Percentiles rank a stretch among this genome's conserved stretches.
These are phyloP conservation scores for Suillus sp. DNA, from an alignment of 768 basidiomycete genomes.

Conservation along the genomic window DNA sequence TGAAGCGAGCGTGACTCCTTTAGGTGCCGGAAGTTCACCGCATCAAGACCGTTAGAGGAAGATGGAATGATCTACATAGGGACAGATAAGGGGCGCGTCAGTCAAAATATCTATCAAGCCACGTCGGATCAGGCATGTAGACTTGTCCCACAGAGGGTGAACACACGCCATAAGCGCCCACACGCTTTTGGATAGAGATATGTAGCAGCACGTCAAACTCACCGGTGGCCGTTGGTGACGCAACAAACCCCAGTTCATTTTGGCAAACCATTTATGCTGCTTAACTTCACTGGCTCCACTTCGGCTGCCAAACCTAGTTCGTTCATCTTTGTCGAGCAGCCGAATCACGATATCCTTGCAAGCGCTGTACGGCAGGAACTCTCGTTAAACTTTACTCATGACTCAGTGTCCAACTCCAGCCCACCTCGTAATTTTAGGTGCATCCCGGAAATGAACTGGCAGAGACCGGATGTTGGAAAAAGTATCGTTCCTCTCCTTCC, in stretches of 20 bases:
- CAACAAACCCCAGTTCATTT: constrained; percentile 95
- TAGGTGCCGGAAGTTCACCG: constrained; percentile 86
- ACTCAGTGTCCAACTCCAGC: constrained; percentile 30
- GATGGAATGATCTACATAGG: constrained; percentile 74
- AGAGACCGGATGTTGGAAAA: constrained; percentile 93
- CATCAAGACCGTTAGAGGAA: constrained; percentile 72
- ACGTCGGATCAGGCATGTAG: constrained; percentile 21
- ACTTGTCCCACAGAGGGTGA: constrained; percentile 6
- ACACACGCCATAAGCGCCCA: constrained; percentile 5
- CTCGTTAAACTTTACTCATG: constrained; percentile 17
- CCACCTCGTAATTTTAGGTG: constrained; percentile 75
- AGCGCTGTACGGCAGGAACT: constrained; percentile 48
- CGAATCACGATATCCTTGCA: constrained; percentile 88
- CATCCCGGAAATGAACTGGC: constrained; percentile 85
- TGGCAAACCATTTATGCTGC: constrained; percentile 97
- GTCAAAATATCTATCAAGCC: constrained; percentile 4
- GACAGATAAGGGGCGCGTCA: constrained; percentile 30
- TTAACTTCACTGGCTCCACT: constrained; percentile 98
- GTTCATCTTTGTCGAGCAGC: constrained; percentile 90
- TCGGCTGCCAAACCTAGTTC: constrained; percentile 83
- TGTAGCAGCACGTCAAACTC: constrained; percentile 33
- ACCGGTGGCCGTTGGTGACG: constrained; percentile 93
- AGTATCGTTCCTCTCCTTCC: constrained; percentile 89
- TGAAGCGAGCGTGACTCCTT: constrained; percentile 92
- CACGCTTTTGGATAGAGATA: neutral